A percentile compares a stretch with the other conserved stretches of the same genome.
Evolutionary conservation across 2,329 filamentous ascomycete species (phyloP).

Genomic region (Aplosporella prunicola): DNA sequence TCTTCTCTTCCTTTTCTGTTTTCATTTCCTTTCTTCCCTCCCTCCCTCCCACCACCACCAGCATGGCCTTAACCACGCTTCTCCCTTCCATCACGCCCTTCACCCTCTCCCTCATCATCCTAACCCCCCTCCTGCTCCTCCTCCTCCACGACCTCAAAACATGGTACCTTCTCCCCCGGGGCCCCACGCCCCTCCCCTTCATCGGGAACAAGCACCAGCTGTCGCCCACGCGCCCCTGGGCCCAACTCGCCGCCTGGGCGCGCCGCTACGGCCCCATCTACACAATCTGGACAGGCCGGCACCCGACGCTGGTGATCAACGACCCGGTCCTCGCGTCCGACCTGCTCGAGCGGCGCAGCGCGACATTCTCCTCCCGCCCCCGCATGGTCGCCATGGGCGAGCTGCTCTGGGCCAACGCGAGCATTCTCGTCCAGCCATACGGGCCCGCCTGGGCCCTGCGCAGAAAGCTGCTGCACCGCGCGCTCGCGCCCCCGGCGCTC

Average conservation of each 20-base stretch:
- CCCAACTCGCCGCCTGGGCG: slow-evolving; percentile 35
- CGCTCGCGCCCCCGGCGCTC: slow-evolving; percentile 36
- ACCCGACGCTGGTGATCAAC: slow-evolving; percentile 36
- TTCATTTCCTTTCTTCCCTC: too few relatives aligned
- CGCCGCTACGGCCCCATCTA: slow-evolving; percentile 38
- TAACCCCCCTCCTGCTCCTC: background rate
- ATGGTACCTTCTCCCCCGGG: slow-evolving; percentile 36
- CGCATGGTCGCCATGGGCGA: slow-evolving; percentile 39
- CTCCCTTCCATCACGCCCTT: slow-evolving; percentile 1
- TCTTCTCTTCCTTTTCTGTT: too few relatives aligned
- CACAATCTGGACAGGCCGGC: slow-evolving; percentile 40
- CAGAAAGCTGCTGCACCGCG: slow-evolving; percentile 34
- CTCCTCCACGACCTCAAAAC: slow-evolving; percentile 24
- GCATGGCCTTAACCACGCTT: too few relatives aligned
- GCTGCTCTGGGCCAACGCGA: slow-evolving; percentile 35
- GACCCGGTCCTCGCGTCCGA: slow-evolving; percentile 37
- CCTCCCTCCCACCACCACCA: too few relatives aligned
- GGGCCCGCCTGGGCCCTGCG: slow-evolving; percentile 39
- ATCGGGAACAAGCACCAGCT: slow-evolving; percentile 29
- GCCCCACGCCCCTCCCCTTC: slow-evolving; percentile 38
- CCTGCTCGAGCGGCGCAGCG: slow-evolving; percentile 37
- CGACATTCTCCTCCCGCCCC: slow-evolving; percentile 37
- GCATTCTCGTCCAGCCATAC: slow-evolving; percentile 42
- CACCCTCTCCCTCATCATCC: background rate
- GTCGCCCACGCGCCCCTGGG: slow-evolving; percentile 23